A percentile compares a stretch with the other conserved stretches of the same genome.
These are phyloP conservation scores for Daldinia eschscholtzii DNA, from an alignment of 2,329 filamentous ascomycete species.

Conservation along the genomic window DNA sequence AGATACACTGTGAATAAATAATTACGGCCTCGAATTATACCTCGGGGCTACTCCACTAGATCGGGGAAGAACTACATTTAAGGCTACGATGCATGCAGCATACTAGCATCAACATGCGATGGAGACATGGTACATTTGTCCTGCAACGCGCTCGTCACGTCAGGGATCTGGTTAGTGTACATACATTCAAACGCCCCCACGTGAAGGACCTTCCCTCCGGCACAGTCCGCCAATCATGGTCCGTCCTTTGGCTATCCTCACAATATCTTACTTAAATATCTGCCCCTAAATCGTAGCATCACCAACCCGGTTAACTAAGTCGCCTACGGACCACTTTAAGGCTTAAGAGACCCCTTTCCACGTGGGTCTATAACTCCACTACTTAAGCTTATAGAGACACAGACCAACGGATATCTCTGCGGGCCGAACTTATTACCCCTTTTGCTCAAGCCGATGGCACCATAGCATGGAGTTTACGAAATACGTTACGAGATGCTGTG, in stretches of 20 bases:
- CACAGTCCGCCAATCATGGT: neutral
- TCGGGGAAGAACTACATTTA: slow-evolving; percentile 11
- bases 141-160: neutral
- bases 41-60: slow-evolving; percentile 3
- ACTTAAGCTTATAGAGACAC: slow-evolving; percentile 10
- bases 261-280: neutral
- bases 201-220: neutral
- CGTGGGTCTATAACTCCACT: slow-evolving; percentile 9
- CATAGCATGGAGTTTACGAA: slow-evolving; percentile 6
- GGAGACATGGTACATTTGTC: neutral
- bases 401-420: slow-evolving; percentile 8
- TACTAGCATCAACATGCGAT: neutral
- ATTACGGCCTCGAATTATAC: neutral
- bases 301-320: neutral
- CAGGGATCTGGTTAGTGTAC: neutral
- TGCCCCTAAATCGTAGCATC: neutral
- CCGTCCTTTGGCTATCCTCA: neutral
- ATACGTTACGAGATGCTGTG: neutral
- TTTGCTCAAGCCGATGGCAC: neutral
- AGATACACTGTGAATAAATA: neutral
- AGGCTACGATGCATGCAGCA: slow-evolving; percentile 5
- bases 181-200: slow-evolving; percentile 1
- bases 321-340: neutral
- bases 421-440: slow-evolving; percentile 6
- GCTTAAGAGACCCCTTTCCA: slow-evolving; percentile 5